phyloP scores from a whole-genome alignment of 441 rosid species.

The Croton setiger region DNA sequence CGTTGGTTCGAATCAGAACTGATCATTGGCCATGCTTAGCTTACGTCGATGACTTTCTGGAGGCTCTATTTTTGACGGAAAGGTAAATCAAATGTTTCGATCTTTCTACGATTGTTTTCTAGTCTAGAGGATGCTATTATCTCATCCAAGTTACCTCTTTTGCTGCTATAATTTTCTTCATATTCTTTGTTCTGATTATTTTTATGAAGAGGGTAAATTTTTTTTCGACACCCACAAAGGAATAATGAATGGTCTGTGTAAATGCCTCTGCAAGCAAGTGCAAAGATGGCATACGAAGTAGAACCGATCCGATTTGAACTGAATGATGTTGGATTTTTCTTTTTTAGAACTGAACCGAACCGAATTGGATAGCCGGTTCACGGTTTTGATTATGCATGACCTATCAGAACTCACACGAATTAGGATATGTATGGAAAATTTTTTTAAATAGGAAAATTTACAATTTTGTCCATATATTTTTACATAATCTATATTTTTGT shows the following conservation, averaged over 20 bases:
- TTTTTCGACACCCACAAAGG: slow-evolving; percentile 16
- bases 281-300: too few species aligned
- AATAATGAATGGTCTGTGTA: slow-evolving; percentile 11
- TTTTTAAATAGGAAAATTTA: too few species aligned
- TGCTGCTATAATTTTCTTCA: neutral
- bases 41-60: slow-evolving; percentile 86
- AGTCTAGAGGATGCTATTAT: neutral
- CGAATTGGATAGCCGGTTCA: too few species aligned
- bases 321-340: too few species aligned
- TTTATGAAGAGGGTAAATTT: slow-evolving; percentile 14
- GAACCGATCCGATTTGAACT: too few species aligned
- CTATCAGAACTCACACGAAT: too few species aligned
- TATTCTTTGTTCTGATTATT: slow-evolving; percentile 11
- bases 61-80: slow-evolving; percentile 60
- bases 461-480: too few species aligned
- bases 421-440: too few species aligned
- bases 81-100: neutral
- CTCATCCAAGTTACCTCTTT: neutral
- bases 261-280: slow-evolving; percentile 1
- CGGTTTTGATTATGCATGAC: too few species aligned
- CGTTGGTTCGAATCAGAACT: slow-evolving; percentile 83
- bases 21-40: slow-evolving; percentile 99
- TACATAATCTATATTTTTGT: too few species aligned
- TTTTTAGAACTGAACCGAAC: too few species aligned
- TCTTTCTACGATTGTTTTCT: neutral